phyloP scores from a whole-genome alignment of 2,329 filamentous ascomycete genomes.

The Aspergillus fumigatus region DNA sequence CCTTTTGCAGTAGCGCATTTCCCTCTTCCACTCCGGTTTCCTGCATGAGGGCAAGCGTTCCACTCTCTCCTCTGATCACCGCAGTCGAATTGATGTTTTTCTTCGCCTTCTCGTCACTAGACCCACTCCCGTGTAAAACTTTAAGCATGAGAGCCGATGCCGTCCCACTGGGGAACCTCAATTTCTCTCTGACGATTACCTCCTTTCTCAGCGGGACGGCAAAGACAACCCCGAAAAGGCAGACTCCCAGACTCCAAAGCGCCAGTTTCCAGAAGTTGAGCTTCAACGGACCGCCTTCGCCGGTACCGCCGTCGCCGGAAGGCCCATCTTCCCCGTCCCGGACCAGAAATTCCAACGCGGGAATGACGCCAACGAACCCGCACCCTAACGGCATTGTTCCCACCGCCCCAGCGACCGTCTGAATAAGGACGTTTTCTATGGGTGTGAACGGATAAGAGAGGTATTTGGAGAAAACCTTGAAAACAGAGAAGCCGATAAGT shows the following conservation, averaged over 20 bases:
- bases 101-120: slow-evolving; percentile 40
- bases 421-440: slow-evolving; percentile 93
- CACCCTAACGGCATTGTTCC: slow-evolving; percentile 96
- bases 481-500: slow-evolving; percentile 89
- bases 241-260: slow-evolving; percentile 86
- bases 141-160: slow-evolving; percentile 91
- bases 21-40: slow-evolving; percentile 32
- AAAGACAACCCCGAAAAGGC: slow-evolving; percentile 95
- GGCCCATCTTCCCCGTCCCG: slow-evolving; percentile 73
- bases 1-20: slow-evolving; percentile 49
- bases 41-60: slow-evolving; percentile 28
- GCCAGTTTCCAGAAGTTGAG: slow-evolving; percentile 73
- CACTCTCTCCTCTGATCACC: slow-evolving; percentile 20
- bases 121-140: slow-evolving; percentile 68
- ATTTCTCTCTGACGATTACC: slow-evolving; percentile 85
- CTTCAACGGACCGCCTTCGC: slow-evolving; percentile 73
- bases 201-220: slow-evolving; percentile 85
- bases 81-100: slow-evolving; percentile 11
- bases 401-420: slow-evolving; percentile 91
- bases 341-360: slow-evolving; percentile 83
- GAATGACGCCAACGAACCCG: slow-evolving; percentile 91
- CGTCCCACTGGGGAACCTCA: slow-evolving; percentile 93
- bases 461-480: slow-evolving; percentile 70
- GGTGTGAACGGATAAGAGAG: slow-evolving; percentile 81
- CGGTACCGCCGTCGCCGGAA: slow-evolving; percentile 62